Evolutionary conservation across 208 protist species (phyloP), one percentile per base, ranked within the genome.

Genomic region (Leishmania guyanensis): DNA sequence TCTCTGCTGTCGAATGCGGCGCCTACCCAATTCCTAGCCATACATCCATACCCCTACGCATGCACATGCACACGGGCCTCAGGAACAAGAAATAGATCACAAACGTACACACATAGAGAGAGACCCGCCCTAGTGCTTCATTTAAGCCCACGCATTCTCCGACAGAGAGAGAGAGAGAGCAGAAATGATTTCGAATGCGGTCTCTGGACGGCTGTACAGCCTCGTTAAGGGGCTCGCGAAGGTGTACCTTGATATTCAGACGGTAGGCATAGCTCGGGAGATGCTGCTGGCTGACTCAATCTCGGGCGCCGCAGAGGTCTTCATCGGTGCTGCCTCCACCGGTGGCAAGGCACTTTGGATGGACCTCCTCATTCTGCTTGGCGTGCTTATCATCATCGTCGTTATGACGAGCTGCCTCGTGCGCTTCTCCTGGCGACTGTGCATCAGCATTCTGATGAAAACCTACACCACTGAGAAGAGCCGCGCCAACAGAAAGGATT

Each of bases 171-270:
- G 29, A 29, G 29, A 29, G 5, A 80, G 14, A 66, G 3, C 77
- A 12, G 64, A 29, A 65, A 62, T 17, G 12, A 3, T 71, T 20
- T 10, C 82, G 29, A 64, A 62, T 17, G 70, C 77, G 20, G 36
- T 88, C 3, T 51, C 84, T 29, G 68, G 78, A 26, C 76, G 80
- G 54, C 51, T 84, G 16, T 88, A 68, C 53, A 58, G 50, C 69
- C 78, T 75, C 72, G 50, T 86, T 14, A 80, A 70, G 56, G 68
- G 76, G 4, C 29, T 89, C 17, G 87, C 84, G 17, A 81, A 81
- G 50, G 51, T 81, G 74, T 88, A 89, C 80, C 80, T 90, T 12
- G 87, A 87, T 65, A 85, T 88, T 75, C 79, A 85, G 54, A 92
- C 89, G 17, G 17, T 86, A 16, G 82, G 80, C 16, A 53, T 82